Conservation (phyloP, 2,329 filamentous ascomycete genomes). For the Apiospora arundinis region DNA sequence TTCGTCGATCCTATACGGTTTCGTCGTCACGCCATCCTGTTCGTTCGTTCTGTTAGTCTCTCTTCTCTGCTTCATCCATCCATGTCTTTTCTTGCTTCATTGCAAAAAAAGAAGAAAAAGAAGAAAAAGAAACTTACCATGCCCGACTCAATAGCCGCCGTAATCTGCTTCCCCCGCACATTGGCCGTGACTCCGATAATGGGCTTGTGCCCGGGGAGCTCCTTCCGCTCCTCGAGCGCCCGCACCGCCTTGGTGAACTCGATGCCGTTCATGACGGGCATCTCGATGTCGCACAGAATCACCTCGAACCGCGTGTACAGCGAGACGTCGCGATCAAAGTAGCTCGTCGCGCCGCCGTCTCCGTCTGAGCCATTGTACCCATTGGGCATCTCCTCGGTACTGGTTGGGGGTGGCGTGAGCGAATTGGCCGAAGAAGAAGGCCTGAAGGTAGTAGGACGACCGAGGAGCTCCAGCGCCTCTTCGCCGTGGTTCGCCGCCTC, state of each 20-base stretch:
- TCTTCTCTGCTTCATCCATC: too few species aligned
- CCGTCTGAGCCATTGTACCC: too few species aligned
- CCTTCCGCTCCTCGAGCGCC: slow-evolving; percentile 28
- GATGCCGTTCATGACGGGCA: slow-evolving; percentile 38
- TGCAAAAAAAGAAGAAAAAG: background rate
- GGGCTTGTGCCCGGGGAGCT: slow-evolving; percentile 33
- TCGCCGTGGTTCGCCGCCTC: slow-evolving; percentile 63
- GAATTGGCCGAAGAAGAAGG: slow-evolving; percentile 20
- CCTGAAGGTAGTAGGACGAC: background rate
- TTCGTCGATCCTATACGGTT: slow-evolving; percentile 36
- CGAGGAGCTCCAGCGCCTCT: slow-evolving; percentile 54
- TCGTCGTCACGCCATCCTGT: slow-evolving; percentile 38
- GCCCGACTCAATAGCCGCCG: slow-evolving; percentile 34
- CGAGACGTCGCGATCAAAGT: background rate
- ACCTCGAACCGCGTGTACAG: slow-evolving; percentile 31
- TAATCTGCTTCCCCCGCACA: slow-evolving; percentile 36
- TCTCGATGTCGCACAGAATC: slow-evolving; percentile 38
- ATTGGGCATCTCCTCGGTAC: too few species aligned
- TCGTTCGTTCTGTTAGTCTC: slow-evolving; percentile 22
- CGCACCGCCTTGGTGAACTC: slow-evolving; percentile 34
- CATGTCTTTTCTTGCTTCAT: too few species aligned
- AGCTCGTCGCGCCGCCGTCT: background rate
- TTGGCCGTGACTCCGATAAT: slow-evolving; percentile 39
- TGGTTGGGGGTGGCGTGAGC: too few species aligned
- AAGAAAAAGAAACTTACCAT: slow-evolving; percentile 31